phyloP scores from a whole-genome alignment of 1,284 basidiomycete genomes.

The Prillingera fragicola region DNA sequence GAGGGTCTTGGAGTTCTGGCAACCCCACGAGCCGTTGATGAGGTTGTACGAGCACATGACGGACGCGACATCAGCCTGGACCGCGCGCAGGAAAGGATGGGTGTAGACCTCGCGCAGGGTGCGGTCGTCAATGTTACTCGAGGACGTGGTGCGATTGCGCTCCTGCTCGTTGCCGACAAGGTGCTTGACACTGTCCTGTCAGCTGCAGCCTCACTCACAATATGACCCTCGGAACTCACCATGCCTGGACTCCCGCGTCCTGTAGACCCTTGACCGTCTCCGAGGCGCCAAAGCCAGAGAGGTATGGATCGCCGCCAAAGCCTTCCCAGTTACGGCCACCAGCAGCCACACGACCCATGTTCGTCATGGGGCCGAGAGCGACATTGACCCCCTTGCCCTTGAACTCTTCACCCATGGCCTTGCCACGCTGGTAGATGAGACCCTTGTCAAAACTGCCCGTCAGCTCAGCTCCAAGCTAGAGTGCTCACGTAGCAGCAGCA shows the following conservation, averaged over 20 bases:
- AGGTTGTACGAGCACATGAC: slow-evolving; percentile 69
- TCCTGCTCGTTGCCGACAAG: slow-evolving; percentile 49
- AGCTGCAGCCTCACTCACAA: not conserved
- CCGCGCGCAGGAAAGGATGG: slow-evolving; percentile 60
- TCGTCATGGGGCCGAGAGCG: slow-evolving; percentile 53
- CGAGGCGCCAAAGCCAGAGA: slow-evolving; percentile 62
- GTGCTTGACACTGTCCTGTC: slow-evolving; percentile 59
- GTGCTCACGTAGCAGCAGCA: slow-evolving; percentile 57
- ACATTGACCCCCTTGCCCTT: slow-evolving; percentile 71
- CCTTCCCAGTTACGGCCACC: slow-evolving; percentile 80
- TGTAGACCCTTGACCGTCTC: slow-evolving; percentile 72
- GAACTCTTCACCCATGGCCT: slow-evolving; percentile 70
- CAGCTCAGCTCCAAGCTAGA: not conserved
- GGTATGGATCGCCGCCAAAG: slow-evolving; percentile 61
- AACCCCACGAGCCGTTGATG: slow-evolving; percentile 61
- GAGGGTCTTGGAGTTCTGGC: slow-evolving; percentile 61
- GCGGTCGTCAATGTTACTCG: slow-evolving; percentile 68
- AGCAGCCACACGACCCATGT: slow-evolving; percentile 56
- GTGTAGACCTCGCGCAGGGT: slow-evolving; percentile 53
- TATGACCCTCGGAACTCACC: slow-evolving; percentile 25
- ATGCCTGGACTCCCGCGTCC: slow-evolving; percentile 59
- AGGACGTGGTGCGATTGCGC: slow-evolving; percentile 50
- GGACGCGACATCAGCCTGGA: slow-evolving; percentile 68
- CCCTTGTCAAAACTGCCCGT: slow-evolving; percentile 57
- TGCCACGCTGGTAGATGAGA: slow-evolving; percentile 65